Evolutionary conservation across 2,329 filamentous ascomycete genomes (phyloP).

Genomic region (Monosporascus sp.): DNA sequence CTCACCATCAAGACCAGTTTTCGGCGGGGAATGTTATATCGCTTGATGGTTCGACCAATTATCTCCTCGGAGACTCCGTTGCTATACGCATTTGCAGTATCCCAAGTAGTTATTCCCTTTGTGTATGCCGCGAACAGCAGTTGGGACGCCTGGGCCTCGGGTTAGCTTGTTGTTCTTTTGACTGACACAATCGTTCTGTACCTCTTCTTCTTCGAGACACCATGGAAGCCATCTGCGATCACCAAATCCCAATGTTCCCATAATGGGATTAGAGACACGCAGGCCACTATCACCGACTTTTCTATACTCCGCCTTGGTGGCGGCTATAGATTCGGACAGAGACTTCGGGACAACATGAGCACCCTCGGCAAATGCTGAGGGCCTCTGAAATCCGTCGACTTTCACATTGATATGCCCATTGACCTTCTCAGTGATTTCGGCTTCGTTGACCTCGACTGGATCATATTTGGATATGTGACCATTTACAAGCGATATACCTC

Average conservation of each 20-base stretch:
- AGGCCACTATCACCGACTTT: constrained; percentile 5
- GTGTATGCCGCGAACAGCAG: background rate
- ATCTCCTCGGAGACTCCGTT: constrained; percentile 60
- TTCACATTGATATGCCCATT: background rate
- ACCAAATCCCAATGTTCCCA: constrained; percentile 6
- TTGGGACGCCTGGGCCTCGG: background rate
- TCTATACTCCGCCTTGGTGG: constrained; percentile 1
- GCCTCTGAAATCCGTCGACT: background rate
- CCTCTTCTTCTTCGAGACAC: constrained; percentile 7
- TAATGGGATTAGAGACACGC: constrained; percentile 5
- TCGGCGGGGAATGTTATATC: constrained; percentile 57
- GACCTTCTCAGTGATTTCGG: background rate
- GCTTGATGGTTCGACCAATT: constrained; percentile 58
- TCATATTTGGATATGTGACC: background rate
- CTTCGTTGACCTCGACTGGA: background rate
- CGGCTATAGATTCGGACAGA: background rate
- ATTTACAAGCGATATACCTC: background rate
- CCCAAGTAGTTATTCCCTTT: constrained; percentile 11
- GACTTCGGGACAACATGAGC: background rate
- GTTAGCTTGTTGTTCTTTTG: constrained; percentile 5
- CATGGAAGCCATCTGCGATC: constrained; percentile 1
- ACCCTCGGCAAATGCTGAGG: background rate
- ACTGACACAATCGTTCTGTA: constrained; percentile 10
- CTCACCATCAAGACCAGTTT: constrained; percentile 54
- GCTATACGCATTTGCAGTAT: constrained; percentile 52